Evolutionary conservation across 768 basidiomycete genomes (phyloP), one percentile per base, ranked within the genome.

Genomic region (Hericium erinaceus): DNA sequence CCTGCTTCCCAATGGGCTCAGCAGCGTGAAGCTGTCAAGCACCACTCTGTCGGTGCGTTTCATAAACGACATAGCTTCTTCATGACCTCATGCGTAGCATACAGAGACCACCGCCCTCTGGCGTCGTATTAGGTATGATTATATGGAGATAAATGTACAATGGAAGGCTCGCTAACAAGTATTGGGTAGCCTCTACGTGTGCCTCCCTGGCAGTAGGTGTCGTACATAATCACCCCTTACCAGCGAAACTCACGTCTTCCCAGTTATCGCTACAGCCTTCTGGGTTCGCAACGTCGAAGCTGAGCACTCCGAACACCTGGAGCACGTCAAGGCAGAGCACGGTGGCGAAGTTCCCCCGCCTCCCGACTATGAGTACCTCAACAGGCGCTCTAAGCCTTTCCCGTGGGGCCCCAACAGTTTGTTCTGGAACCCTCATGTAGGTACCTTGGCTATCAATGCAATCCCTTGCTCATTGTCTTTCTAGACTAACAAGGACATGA

Each of bases 351-450:
- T 89, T 54, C 87, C 88, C 57, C 80, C 85, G 61, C 70, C 77
- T 28, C 88, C 90, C 46, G 73, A 73, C n/a, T 93, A 83, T 65
- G 81, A 89, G 46, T 89, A 85, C 75, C 65, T 93, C 71, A 91
- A 92, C 75, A 80, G 75, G 65, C 77, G 91, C 59, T 69, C 69
- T 58, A 90, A 89, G 70, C 87, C 90, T 41, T 93, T 79, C 78
- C 91, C 91, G 18, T 93, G 91, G 91, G 91, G 91, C 22, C 71
- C 63, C 64, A 93, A 93, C 80, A 79, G 80, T 13, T 78, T 93
- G 16, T 93, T 93, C 78, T 93, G 80, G 75, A 92, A 90, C 69
- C 70, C 82, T 53, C 75, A 81, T 63, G 90, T 88, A 68, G 49
- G 83, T 66, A 10, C 8, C 28, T 24, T 53, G 15, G 53, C 48